These are phyloP conservation scores for Anisodus tanguticus DNA, from an alignment of 257 asterid genomes.

Conservation along the genomic window DNA sequence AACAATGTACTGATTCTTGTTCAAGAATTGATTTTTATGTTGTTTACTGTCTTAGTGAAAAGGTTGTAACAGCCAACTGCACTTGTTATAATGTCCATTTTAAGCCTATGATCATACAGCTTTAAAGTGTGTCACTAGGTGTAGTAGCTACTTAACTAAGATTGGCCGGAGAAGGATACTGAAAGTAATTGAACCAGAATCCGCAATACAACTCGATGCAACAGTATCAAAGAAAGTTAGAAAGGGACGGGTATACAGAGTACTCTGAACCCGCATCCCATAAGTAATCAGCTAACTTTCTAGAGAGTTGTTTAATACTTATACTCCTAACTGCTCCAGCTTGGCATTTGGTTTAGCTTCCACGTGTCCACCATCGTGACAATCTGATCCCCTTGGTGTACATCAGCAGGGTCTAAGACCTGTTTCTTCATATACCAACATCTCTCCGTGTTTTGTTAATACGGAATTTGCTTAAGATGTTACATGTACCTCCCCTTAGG, in stretches of 20 bases:
- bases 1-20: background rate
- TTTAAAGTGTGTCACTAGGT: background rate
- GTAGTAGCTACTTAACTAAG: background rate
- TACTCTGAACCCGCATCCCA: background rate
- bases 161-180: background rate
- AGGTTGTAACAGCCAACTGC: background rate
- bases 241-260: background rate
- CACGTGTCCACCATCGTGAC: background rate
- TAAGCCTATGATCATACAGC: background rate
- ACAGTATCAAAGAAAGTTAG: background rate
- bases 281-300: background rate
- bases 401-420: conserved; percentile 4
- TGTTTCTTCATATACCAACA: background rate
- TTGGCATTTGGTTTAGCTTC: background rate
- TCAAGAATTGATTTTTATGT: background rate
- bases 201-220: background rate
- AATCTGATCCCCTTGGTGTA: background rate
- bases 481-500: conserved; percentile 9
- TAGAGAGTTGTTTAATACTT: background rate
- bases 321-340: background rate
- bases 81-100: background rate
- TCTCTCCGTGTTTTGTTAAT: background rate
- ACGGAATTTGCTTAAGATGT: background rate
- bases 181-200: background rate
- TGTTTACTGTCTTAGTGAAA: background rate